These are phyloP conservation scores for Colletotrichum sp. DNA, from an alignment of 2,329 filamentous ascomycete species.

Conservation along the genomic window DNA sequence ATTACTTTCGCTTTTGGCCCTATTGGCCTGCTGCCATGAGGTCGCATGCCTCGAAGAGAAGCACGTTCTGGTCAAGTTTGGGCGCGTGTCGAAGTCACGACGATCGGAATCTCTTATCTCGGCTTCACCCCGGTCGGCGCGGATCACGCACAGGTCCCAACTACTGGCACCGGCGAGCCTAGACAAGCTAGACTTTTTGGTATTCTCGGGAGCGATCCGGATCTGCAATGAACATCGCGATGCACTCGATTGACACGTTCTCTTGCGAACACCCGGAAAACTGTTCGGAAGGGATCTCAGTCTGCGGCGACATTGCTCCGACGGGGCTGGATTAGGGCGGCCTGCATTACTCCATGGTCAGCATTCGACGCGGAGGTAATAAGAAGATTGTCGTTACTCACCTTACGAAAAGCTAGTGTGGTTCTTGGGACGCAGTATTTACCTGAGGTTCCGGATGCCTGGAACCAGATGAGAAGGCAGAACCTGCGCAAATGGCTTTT, in stretches of 20 bases:
- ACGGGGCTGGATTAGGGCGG: neutral
- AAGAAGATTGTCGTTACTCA: neutral
- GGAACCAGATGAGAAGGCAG: neutral
- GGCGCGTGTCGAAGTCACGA: neutral
- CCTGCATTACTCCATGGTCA: neutral
- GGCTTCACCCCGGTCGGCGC: neutral
- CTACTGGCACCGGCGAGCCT: neutral
- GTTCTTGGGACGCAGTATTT: neutral
- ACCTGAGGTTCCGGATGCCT: neutral
- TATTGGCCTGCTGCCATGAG: neutral
- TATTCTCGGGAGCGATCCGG: neutral
- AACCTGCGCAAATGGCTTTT: neutral
- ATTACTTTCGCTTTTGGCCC: neutral
- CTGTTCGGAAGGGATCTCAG: neutral
- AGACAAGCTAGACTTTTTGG: neutral
- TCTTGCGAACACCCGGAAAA: neutral
- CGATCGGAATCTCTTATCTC: neutral
- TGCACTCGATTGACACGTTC: neutral
- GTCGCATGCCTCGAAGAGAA: neutral
- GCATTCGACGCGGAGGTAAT: neutral
- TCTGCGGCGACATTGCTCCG: neutral
- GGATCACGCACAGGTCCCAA: neutral
- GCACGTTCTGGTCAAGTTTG: neutral
- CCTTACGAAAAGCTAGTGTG: neutral
- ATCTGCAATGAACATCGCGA: neutral